These are phyloP conservation scores for Penicillium corylophilum DNA, from an alignment of 2,329 filamentous ascomycete genomes.

Conservation along the genomic window DNA sequence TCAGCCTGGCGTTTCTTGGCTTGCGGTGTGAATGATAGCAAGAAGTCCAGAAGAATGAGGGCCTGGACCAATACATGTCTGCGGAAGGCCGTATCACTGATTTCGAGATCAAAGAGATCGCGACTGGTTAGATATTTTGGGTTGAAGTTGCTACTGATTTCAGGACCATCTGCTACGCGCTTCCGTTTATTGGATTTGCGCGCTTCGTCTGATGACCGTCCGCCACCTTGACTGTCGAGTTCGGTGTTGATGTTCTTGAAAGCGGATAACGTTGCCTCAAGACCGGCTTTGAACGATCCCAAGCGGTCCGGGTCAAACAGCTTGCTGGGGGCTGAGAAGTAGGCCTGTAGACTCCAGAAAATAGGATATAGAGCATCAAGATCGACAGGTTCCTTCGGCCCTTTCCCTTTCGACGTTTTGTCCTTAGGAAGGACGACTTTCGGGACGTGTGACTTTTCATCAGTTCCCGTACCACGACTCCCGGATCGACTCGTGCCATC, in stretches of 20 bases:
- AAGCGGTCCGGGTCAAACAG: slow-evolving; percentile 74
- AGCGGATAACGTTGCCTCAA: slow-evolving; percentile 64
- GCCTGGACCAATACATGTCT: slow-evolving; percentile 93
- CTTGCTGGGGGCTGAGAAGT: slow-evolving; percentile 84
- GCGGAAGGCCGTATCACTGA: slow-evolving; percentile 91
- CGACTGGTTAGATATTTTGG: slow-evolving; percentile 98
- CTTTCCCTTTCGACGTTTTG: slow-evolving; percentile 21
- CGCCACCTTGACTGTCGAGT: slow-evolving; percentile 62
- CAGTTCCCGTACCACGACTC: slow-evolving; percentile 15
- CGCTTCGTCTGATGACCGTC: slow-evolving; percentile 61
- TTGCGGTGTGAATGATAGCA: slow-evolving; percentile 81
- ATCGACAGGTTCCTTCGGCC: slow-evolving; percentile 55
- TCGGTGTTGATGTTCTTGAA: slow-evolving; percentile 72
- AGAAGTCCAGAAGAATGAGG: slow-evolving; percentile 89
- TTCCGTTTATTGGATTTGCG: slow-evolving; percentile 71
- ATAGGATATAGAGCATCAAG: slow-evolving; percentile 77
- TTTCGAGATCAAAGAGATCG: slow-evolving; percentile 93
- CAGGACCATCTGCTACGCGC: slow-evolving; percentile 59
- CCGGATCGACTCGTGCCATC: slow-evolving; percentile 23
- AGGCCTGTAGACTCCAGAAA: slow-evolving; percentile 91
- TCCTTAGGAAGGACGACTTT: slow-evolving; percentile 27
- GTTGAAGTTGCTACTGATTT: slow-evolving; percentile 76
- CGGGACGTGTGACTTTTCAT: slow-evolving; percentile 20
- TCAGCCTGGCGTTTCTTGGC: slow-evolving; percentile 76
- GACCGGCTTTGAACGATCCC: slow-evolving; percentile 59